Evolutionary conservation across 768 basidiomycete species (phyloP).

Genomic region (Bullera alba): DNA sequence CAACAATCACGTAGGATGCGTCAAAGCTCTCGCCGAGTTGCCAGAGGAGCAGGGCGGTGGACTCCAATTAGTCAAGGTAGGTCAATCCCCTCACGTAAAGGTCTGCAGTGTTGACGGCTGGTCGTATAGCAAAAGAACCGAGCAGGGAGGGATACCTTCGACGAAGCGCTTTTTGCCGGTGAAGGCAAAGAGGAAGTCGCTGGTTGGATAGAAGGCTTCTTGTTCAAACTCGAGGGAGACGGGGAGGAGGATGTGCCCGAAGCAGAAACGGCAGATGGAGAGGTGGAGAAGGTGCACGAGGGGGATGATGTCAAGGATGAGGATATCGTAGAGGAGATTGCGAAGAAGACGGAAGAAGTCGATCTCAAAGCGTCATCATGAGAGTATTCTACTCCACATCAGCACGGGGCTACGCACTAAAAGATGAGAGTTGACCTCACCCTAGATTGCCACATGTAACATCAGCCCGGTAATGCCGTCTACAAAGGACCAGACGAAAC

Average conservation of each 20-base stretch:
- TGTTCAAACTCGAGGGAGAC: constrained; percentile 66
- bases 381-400: too few species aligned
- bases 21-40: constrained; percentile 36
- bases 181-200: constrained; percentile 45
- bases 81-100: constrained; percentile 13
- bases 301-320: constrained; percentile 69
- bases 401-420: too few species aligned
- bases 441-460: too few species aligned
- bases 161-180: constrained; percentile 40
- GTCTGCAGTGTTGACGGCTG: too few species aligned
- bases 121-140: constrained; percentile 40
- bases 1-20: constrained; percentile 62
- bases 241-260: constrained; percentile 63
- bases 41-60: constrained; percentile 44
- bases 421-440: too few species aligned
- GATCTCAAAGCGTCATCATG: constrained; percentile 11
- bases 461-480: too few species aligned
- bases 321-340: constrained; percentile 40
- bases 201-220: constrained; percentile 50
- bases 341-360: constrained; percentile 20
- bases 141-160: constrained; percentile 40
- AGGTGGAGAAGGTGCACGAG: constrained; percentile 75
- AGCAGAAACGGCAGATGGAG: constrained; percentile 79
- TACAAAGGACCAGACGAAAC: too few species aligned
- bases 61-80: constrained; percentile 36